phyloP scores from a whole-genome alignment of 1,139 yeast genomes.

The Ogataea hybrid region DNA sequence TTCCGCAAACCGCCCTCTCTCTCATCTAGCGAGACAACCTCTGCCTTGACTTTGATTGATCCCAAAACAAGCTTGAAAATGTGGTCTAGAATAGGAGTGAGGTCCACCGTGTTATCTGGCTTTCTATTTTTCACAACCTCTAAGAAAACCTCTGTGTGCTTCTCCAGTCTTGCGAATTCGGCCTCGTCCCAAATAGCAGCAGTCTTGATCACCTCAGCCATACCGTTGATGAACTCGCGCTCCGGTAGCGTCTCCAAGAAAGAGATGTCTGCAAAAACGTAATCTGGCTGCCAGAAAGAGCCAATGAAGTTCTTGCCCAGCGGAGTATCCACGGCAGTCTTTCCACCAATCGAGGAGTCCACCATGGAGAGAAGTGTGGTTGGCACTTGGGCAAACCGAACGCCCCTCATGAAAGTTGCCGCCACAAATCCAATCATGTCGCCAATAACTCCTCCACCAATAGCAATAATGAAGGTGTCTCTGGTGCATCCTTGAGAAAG shows the following conservation, averaged over 20 bases:
- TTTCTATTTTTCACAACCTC: slow-evolving; percentile 52
- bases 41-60: slow-evolving; percentile 87
- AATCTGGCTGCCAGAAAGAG: slow-evolving; percentile 95
- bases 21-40: slow-evolving; percentile 92
- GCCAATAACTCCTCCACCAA: slow-evolving; percentile 99
- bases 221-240: slow-evolving; percentile 95
- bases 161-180: slow-evolving; percentile 83
- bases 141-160: slow-evolving; percentile 66
- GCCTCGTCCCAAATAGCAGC: slow-evolving; percentile 97
- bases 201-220: slow-evolving; percentile 97
- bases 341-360: slow-evolving; percentile 97
- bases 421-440: slow-evolving; percentile 99
- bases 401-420: slow-evolving; percentile 98
- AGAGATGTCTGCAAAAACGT: slow-evolving; percentile 83
- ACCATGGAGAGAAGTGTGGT: slow-evolving; percentile 96
- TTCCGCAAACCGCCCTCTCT: slow-evolving; percentile 94
- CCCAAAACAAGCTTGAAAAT: slow-evolving; percentile 79
- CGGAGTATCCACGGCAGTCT: slow-evolving; percentile 98
- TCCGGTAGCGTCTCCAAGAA: slow-evolving; percentile 88
- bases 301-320: slow-evolving; percentile 95
- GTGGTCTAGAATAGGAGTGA: slow-evolving; percentile 67
- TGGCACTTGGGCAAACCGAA: slow-evolving; percentile 90
- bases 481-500: slow-evolving; percentile 89
- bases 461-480: slow-evolving; percentile 91
- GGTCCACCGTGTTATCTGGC: slow-evolving; percentile 44